phyloP scores from a whole-genome alignment of 441 rosid species.

The Corymbia citriodora region DNA sequence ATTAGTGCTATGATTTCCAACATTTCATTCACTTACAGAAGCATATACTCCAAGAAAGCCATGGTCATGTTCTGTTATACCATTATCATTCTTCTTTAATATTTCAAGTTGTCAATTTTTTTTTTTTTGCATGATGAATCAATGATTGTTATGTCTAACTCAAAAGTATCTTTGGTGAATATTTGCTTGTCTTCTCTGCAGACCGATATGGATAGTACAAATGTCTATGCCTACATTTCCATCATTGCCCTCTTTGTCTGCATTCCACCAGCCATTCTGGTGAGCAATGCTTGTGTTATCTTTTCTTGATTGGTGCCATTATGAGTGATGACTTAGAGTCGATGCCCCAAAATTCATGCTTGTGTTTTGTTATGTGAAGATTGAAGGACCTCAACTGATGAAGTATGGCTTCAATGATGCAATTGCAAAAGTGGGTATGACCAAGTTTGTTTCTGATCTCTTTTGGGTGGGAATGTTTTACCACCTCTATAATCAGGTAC shows the following conservation, averaged over 20 bases:
- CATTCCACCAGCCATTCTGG: slow-evolving; percentile 84
- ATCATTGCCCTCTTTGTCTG: slow-evolving; percentile 85
- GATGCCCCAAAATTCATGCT: background rate
- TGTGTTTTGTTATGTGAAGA: slow-evolving; percentile 19
- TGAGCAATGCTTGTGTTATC: slow-evolving; percentile 27
- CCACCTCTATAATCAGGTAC: slow-evolving; percentile 94
- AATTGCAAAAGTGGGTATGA: slow-evolving; percentile 76
- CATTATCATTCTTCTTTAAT: background rate
- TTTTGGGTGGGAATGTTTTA: slow-evolving; percentile 98
- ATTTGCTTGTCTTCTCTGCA: slow-evolving; percentile 20
- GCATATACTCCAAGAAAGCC: slow-evolving; percentile 93
- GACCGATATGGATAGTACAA: slow-evolving; percentile 98
- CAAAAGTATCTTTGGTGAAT: background rate
- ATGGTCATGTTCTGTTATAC: slow-evolving; percentile 46
- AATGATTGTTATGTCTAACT: background rate
- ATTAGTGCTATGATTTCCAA: slow-evolving; percentile 97
- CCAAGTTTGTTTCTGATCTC: slow-evolving; percentile 81
- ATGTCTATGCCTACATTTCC: slow-evolving; percentile 87
- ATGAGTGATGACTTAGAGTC: background rate
- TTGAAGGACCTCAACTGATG: slow-evolving; percentile 84
- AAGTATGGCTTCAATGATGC: slow-evolving; percentile 72
- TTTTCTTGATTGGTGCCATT: background rate
- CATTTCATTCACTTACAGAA: slow-evolving; percentile 88
- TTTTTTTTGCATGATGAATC: background rate
- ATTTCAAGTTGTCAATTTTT: no score